Conservation (phyloP, 495 filamentous ascomycete species). For the Trichoderma gamsii region DNA sequence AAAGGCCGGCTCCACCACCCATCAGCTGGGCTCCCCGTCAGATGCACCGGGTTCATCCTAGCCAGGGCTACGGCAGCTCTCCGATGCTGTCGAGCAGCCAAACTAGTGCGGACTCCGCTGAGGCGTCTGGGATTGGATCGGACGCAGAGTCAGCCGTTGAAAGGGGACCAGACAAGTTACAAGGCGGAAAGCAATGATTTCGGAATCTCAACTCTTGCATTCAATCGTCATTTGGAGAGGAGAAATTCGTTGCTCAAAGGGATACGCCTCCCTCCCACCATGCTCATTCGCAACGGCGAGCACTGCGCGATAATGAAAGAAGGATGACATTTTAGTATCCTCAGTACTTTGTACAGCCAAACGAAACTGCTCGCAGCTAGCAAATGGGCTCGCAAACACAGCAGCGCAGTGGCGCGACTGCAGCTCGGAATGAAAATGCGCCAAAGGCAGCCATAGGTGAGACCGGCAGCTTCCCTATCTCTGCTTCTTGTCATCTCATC, state of each 20-base stretch:
- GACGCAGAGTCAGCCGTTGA: background rate
- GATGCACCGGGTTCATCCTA: slow-evolving; percentile 11
- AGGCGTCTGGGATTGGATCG: slow-evolving; percentile 2
- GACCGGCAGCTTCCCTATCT: background rate
- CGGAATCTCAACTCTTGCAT: background rate
- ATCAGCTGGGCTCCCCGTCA: background rate
- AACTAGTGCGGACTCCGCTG: slow-evolving; percentile 1
- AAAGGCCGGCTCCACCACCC: background rate
- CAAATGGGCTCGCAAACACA: slow-evolving; percentile 4
- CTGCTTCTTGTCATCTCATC: background rate
- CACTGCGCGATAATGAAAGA: background rate
- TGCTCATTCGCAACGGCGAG: background rate
- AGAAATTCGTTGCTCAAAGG: background rate
- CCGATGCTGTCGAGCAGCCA: background rate
- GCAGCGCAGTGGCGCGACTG: slow-evolving; percentile 12
- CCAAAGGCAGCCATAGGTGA: slow-evolving; percentile 3
- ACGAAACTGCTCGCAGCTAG: background rate
- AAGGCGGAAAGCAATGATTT: background rate
- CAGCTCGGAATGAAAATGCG: background rate
- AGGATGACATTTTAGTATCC: background rate
- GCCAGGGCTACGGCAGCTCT: slow-evolving; percentile 8
- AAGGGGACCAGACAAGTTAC: background rate
- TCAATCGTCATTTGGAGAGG: background rate
- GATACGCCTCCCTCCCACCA: background rate
- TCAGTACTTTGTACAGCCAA: background rate